Base-by-base conservation (phyloP, 1,284 basidiomycete genomes). In the Sanghuangporus baumii region DNA sequence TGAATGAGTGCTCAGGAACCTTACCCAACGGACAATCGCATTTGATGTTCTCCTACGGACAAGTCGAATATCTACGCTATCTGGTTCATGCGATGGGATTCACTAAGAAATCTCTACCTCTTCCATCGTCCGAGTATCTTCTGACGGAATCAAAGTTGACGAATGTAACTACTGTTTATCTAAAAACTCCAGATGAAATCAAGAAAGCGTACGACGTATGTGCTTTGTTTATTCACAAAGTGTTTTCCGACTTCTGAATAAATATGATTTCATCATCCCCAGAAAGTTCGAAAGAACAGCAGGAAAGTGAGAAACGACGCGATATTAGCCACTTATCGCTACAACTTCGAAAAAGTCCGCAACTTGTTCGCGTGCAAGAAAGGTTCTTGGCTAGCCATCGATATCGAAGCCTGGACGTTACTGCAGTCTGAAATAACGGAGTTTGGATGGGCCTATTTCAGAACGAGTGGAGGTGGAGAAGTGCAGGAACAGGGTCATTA, bases 51-150 rank as follows among this genome's bases (percentile, higher is more conserved):
- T 89, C 89, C 7, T 89, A 89, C 14, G 83, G 82, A 6, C 93
- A 96, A 75, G 78, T 95, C 63, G 89, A 94, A 72, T 96, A 94
- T 72, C 72, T 91, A 16, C 81, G 90, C 59, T 93, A 94, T 73
- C 94, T 89, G 84, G 81, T 95, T 52, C 82, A 91, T 69, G 83
- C 85, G 0, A 86, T 87, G 80, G 75, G 81, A 56, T 78, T 93
- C 59, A 90, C 89, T 0, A 78, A 84, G 62, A 71, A 78, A 9
- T 76, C 78, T 18, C 81, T 93, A 40, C 84, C 89, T 9, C 73
- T 93, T 20, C 91, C 91, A 0, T 85, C 87, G 66, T 87, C 86
- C 2, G 82, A 89, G 65, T 89, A 86, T 67, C 79, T 92, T 59
- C 75, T 92, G 67, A 81, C 79, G 0, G 73, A 75, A 40, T 78